Evolutionary conservation across 2,329 filamentous ascomycete species (phyloP), one percentile per base, ranked within the genome.

Genomic region (Paraphaeosphaeria minitans): DNA sequence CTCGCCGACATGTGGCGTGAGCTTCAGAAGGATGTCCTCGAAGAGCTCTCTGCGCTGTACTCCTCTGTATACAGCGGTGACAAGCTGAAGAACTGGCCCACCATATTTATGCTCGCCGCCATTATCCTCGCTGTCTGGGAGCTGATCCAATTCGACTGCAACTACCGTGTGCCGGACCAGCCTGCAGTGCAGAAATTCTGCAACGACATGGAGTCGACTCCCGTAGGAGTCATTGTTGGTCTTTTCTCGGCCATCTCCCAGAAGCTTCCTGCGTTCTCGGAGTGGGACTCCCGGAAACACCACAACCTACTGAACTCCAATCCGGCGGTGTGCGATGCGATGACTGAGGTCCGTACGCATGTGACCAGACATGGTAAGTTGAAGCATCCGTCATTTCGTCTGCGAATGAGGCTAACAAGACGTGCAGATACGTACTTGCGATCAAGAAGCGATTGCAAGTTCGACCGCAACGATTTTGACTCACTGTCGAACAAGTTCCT

Each of bases 1-100:
- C 89, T 98, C 80, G 94, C 93, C 66, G 93, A 96, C 72, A 96
- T 97, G 92, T 98, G 94, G 94, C 93, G 94, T 65, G 93, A 97
- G 78, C 84, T 98, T 58, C 93, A 97, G 78, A 96, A 96, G 82
- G 94, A 97, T 69, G 93, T 97, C 39, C 84, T 98, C 2, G 93
- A 96, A 81, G 94, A 98, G 81, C 85, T 98, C 1, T 97, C 94
- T 1, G 82, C 87, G 7, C 85, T 98, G 14, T 98, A 97, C 84
- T 96, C 92, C n/a, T 96, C 93, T 64, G 94, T 98, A 46, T 98
- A 98, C 84, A 96, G 91, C 70, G 94, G 94, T 59, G 94, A 97
- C 78, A 94, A 96, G 79, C 87, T 97, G 69, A 97, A 97, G 87
- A 96, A 97, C 82, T 98, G 94, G 94, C 94, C 94, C 1, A 97